Conservation (phyloP, 1,284 basidiomycete genomes). For the Apiotrichum porosum region DNA sequence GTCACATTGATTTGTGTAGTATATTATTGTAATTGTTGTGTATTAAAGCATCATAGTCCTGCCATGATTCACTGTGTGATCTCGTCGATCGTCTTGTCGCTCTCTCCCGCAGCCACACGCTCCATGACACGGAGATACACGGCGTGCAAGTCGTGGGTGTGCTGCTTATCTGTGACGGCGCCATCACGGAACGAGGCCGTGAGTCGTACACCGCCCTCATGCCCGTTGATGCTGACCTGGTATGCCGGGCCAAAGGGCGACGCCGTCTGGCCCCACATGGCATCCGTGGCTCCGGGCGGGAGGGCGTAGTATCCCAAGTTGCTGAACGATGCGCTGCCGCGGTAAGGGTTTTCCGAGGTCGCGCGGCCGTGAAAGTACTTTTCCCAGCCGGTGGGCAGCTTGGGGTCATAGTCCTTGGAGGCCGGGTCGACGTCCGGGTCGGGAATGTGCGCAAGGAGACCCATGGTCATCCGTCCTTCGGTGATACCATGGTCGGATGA, state of each 20-base stretch:
- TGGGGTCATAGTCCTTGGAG: conserved; percentile 10
- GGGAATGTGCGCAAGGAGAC: conserved; percentile 34
- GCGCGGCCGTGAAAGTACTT: conserved; percentile 26
- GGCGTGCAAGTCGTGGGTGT: conserved; percentile 7
- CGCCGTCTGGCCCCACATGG: conserved; percentile 31
- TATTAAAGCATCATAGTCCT: background rate
- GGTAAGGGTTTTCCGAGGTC: conserved; percentile 9
- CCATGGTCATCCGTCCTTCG: conserved; percentile 24
- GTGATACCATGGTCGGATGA: background rate
- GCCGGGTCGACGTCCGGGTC: conserved; percentile 12
- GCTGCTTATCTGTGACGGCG: conserved; percentile 11
- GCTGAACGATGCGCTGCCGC: conserved; percentile 23
- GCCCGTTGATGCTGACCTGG: conserved; percentile 25
- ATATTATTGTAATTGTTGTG: background rate
- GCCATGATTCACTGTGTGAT: background rate
- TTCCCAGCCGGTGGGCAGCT: conserved; percentile 38
- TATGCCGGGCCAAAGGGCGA: conserved; percentile 22
- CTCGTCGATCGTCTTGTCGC: conserved; percentile 6
- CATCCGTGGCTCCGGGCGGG: conserved; percentile 24
- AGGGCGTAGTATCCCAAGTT: conserved; percentile 32
- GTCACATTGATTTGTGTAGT: background rate
- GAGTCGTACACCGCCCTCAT: conserved; percentile 29
- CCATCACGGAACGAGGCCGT: conserved; percentile 26
- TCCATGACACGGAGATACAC: conserved; percentile 6
- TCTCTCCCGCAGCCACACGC: conserved; percentile 6